A percentile compares a stretch with the other conserved stretches of the same genome.
Conservation (phyloP, 139 green algal genomes). For the Trebouxia sp. region DNA sequence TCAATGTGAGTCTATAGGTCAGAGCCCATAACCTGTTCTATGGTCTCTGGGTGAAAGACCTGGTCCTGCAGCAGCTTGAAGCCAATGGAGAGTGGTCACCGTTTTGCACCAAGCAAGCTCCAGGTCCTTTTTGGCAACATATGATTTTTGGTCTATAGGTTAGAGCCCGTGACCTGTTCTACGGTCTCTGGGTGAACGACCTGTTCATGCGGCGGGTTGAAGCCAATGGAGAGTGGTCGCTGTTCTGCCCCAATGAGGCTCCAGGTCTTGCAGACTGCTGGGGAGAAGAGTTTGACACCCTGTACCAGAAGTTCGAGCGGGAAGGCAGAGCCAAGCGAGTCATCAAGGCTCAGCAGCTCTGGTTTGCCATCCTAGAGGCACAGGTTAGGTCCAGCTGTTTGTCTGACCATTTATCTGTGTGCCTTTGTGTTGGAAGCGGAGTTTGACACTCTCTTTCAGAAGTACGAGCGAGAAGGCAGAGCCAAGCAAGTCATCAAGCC, state of each 20-base stretch:
- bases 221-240: slow-evolving; percentile 84
- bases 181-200: slow-evolving; percentile 96
- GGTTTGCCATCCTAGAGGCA: slow-evolving; percentile 98
- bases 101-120: slow-evolving; percentile 83
- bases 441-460: slow-evolving; percentile 38
- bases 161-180: slow-evolving; percentile 97
- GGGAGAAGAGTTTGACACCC: slow-evolving; percentile 88
- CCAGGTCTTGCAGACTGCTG: slow-evolving; percentile 93
- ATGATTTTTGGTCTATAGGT: slow-evolving; percentile 53
- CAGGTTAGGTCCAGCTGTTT: slow-evolving; percentile 66
- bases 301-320: slow-evolving; percentile 68
- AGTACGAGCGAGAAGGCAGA: slow-evolving; percentile 81
- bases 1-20: slow-evolving; percentile 70
- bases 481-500: slow-evolving; percentile 83
- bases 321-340: slow-evolving; percentile 74
- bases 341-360: slow-evolving; percentile 96
- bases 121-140: slow-evolving; percentile 50
- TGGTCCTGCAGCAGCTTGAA: slow-evolving; percentile 94
- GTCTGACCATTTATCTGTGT: too few relatives aligned
- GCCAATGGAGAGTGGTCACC: slow-evolving; percentile 88
- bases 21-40: slow-evolving; percentile 98
- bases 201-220: slow-evolving; percentile 94
- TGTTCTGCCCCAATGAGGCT: slow-evolving; percentile 98
- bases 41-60: slow-evolving; percentile 95
- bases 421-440: too few relatives aligned